phyloP scores from a whole-genome alignment of 148 eudicot genomes.

The Camellia granthamiana region DNA sequence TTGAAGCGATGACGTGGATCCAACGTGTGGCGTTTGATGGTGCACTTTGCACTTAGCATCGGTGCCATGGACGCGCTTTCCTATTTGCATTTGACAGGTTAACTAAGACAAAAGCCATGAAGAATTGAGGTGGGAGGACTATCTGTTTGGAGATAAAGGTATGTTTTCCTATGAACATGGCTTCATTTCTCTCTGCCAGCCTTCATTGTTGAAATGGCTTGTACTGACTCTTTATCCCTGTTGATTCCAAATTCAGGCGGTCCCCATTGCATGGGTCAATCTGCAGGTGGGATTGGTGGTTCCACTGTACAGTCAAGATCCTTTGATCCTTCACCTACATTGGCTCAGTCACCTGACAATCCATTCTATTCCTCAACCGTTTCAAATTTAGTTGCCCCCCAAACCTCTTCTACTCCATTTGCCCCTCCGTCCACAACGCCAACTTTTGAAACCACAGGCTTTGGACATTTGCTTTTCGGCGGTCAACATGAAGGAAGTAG shows the following conservation, averaged over 20 bases:
- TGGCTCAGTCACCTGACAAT: neutral
- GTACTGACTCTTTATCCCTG: neutral
- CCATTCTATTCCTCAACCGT: neutral
- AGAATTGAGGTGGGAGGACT: constrained; percentile 30
- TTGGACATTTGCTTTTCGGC: neutral
- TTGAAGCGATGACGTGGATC: too few species aligned
- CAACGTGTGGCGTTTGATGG: too few species aligned
- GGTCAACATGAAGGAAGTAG: constrained; percentile 21
- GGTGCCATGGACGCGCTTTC: too few species aligned
- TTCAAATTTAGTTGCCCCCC: neutral
- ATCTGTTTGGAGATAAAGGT: constrained; percentile 33
- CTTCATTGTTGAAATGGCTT: neutral
- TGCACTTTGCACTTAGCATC: too few species aligned
- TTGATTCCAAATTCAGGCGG: neutral
- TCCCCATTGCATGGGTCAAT: neutral
- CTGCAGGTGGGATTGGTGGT: constrained; percentile 15
- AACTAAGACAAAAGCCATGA: constrained; percentile 23
- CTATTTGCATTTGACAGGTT: neutral
- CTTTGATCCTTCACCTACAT: constrained; percentile 15
- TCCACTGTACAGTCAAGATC: neutral
- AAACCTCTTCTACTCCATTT: neutral
- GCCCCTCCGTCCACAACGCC: neutral
- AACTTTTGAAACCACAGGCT: neutral
- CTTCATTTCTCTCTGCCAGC: neutral
- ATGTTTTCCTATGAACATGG: constrained; percentile 10